A percentile compares a stretch with the other conserved stretches of the same genome.
Evolutionary conservation across 2,329 filamentous ascomycete species (phyloP).

Genomic region (Sphaerulina vaccinii): DNA sequence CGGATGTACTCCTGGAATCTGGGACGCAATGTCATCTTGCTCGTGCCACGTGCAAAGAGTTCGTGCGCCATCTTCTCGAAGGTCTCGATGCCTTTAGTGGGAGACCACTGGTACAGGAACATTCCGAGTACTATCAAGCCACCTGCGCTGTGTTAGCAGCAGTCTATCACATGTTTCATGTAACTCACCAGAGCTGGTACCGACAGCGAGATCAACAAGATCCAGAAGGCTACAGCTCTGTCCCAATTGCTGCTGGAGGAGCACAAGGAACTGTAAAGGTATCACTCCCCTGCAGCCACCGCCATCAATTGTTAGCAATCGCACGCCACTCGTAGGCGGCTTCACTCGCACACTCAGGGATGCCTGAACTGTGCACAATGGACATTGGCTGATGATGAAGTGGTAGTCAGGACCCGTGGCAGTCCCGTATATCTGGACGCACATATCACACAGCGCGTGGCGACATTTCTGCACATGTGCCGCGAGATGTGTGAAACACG

Average conservation of each 20-base stretch:
- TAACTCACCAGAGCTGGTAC: background rate
- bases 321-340: conserved; percentile 37
- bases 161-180: background rate
- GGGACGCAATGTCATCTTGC: background rate
- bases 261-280: conserved; percentile 27
- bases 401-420: background rate
- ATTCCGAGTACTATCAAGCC: background rate
- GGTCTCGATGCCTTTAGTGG: background rate
- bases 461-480: background rate
- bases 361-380: background rate
- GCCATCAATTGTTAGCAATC: conserved; percentile 42
- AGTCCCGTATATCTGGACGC: background rate
- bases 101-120: background rate
- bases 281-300: conserved; percentile 33
- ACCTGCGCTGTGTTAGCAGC: background rate
- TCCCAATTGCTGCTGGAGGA: conserved; percentile 15
- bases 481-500: background rate
- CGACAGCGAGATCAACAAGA: background rate
- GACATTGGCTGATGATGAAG: background rate
- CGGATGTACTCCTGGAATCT: background rate
- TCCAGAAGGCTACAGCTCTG: background rate
- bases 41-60: background rate
- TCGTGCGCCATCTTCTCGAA: background rate
- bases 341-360: background rate
- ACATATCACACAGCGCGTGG: background rate